Conservation (phyloP, 257 asterid species). For the Cruciata laevipes region DNA sequence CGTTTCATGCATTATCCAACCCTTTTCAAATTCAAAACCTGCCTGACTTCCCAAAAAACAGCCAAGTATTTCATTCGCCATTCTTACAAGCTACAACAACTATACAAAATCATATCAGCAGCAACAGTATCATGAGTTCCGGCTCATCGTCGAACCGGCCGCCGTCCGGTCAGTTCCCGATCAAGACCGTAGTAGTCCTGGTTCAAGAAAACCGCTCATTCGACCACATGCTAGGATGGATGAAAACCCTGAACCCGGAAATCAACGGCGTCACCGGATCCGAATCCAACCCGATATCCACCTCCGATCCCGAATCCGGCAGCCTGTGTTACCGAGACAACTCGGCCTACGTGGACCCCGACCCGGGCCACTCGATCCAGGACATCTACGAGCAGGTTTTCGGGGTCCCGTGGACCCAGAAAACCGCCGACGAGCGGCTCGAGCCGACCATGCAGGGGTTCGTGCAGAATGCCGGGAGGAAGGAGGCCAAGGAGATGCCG, state of each 20-base stretch:
- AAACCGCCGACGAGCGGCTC: constrained; percentile 13
- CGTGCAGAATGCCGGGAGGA: constrained; percentile 53
- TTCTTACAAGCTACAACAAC: background rate
- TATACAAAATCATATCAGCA: too few relatives aligned
- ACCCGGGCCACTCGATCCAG: constrained; percentile 68
- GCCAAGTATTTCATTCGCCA: background rate
- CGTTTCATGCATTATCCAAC: background rate
- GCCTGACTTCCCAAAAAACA: background rate
- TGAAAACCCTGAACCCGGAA: constrained; percentile 61
- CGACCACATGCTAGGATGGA: constrained; percentile 80
- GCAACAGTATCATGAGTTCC: background rate
- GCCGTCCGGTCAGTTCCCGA: constrained; percentile 25
- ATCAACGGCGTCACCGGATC: constrained; percentile 55
- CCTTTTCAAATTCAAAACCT: background rate
- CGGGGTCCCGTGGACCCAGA: constrained; percentile 39
- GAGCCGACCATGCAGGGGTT: constrained; percentile 56
- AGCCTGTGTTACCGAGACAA: constrained; percentile 29
- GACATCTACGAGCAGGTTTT: constrained; percentile 54
- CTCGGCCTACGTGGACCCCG: constrained; percentile 48
- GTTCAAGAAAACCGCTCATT: constrained; percentile 83
- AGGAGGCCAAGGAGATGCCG: constrained; percentile 30
- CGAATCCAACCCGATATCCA: constrained; percentile 54
- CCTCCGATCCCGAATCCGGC: constrained; percentile 29
- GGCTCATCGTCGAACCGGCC: background rate
- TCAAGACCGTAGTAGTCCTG: constrained; percentile 60